Percentiles rank a stretch among this genome's conserved stretches.
phyloP scores from a whole-genome alignment of 2,329 filamentous ascomycete genomes.

The Camptophora hylomeconis region DNA sequence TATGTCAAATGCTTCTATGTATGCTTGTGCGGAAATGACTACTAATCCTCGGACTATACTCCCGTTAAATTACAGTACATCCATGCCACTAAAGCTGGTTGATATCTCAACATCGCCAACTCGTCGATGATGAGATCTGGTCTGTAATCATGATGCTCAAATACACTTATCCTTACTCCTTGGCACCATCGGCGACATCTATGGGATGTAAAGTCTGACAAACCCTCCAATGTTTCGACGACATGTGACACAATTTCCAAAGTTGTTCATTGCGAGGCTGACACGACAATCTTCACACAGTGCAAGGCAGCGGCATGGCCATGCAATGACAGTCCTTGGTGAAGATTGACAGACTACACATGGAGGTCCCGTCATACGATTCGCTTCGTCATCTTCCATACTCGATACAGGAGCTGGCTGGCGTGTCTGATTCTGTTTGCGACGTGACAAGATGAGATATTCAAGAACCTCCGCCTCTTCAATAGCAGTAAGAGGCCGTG shows the following conservation, averaged over 20 bases:
- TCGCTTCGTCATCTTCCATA: constrained; percentile 10
- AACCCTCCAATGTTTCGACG: constrained; percentile 79
- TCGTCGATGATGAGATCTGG: too few relatives aligned
- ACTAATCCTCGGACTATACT: too few relatives aligned
- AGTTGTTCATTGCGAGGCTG: constrained; percentile 91
- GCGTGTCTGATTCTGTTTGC: constrained; percentile 18
- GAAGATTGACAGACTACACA: constrained; percentile 87
- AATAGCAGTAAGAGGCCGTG: constrained; percentile 27
- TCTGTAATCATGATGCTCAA: too few relatives aligned
- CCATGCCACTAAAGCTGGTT: too few relatives aligned
- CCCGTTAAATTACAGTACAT: too few relatives aligned
- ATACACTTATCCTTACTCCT: too few relatives aligned
- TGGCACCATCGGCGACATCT: too few relatives aligned
- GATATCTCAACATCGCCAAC: too few relatives aligned
- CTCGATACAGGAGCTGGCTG: constrained; percentile 4
- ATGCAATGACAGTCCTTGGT: constrained; percentile 81
- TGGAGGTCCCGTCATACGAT: constrained; percentile 51
- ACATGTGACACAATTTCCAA: constrained; percentile 91
- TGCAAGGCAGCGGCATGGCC: constrained; percentile 90
- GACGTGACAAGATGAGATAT: constrained; percentile 42
- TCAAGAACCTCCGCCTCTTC: constrained; percentile 49
- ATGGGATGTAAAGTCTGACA: constrained; percentile 84
- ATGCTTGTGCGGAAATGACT: too few relatives aligned
- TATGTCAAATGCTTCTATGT: too few relatives aligned
- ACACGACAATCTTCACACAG: constrained; percentile 92